Base-by-base conservation (phyloP, 2,329 filamentous ascomycete species). In the Helminthosporium solani region DNA sequence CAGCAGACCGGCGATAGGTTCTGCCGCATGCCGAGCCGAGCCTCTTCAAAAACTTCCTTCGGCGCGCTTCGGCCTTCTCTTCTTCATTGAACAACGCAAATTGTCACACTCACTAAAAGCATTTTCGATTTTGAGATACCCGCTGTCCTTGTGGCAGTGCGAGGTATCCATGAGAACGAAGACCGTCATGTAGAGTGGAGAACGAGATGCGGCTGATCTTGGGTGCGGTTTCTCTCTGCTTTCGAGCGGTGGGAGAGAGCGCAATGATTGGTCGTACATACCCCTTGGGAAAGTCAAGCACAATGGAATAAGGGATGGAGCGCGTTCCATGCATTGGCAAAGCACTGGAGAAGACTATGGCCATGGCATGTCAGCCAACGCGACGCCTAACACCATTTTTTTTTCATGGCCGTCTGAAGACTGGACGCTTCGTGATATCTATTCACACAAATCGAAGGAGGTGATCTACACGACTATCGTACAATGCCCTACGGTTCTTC, bases 211-310 rank as follows among this genome's bases (percentile, higher is more conserved):
- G 70, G 71, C 75, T 68, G 76, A 75, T 79, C 76, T 79, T 80
- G 77, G 77, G 77, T 80, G 78, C 78, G 78, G 75, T 79, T 73
- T 70, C 76, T 77, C 65, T 61, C 70, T 60, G 66, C 67, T 66
- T 70, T 69, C 56, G 54, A 56, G 63, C 66, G 47, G 66, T 80
- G 76, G 74, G 64, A 74, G 77, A 73, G 76, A 78, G 71, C 78
- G 78, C 78, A 80, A 80, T 80, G 78, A 80, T 79, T 75, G 75
- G 76, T 70, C 72, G 75, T 74, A 80, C 77, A 80, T 68, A 31
- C 40, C 20, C 14, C 28, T 6, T 31, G 9, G 14, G 28, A n/a
- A n/a, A n/a, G n/a, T n/a, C n/a, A n/a, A n/a, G n/a, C n/a, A n/a
- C n/a, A n/a, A n/a, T n/a, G n/a, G n/a, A n/a, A n/a, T n/a, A n/a